Evolutionary conservation across 768 basidiomycete species (phyloP).

Genomic region (Podaxis sp.): DNA sequence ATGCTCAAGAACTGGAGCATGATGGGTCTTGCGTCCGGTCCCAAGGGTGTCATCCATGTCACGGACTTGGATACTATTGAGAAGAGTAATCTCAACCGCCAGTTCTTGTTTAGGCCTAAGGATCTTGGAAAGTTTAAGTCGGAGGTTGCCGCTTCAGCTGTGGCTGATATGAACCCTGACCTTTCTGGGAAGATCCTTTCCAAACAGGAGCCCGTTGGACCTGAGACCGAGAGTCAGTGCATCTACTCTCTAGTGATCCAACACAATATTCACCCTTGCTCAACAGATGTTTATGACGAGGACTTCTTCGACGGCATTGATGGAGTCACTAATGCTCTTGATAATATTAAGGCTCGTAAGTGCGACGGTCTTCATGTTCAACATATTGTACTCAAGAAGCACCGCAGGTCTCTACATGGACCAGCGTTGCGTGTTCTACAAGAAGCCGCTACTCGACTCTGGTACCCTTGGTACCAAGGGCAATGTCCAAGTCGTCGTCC

Average conservation of each 20-base stretch:
- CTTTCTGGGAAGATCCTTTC: constrained; percentile 81
- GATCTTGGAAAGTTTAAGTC: constrained; percentile 97
- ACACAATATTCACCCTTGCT: constrained; percentile 32
- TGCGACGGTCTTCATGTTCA: constrained; percentile 11
- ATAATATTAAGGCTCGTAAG: constrained; percentile 94
- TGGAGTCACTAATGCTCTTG: constrained; percentile 95
- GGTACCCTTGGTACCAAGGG: constrained; percentile 98
- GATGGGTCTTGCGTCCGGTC: constrained; percentile 90
- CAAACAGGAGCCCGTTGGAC: constrained; percentile 92
- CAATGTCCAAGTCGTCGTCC: constrained; percentile 93
- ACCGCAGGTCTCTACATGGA: constrained; percentile 92
- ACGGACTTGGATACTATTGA: constrained; percentile 99
- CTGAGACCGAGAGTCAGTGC: constrained; percentile 84
- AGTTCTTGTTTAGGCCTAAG: constrained; percentile 96
- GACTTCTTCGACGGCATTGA: constrained; percentile 86
- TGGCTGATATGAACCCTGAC: constrained; percentile 94
- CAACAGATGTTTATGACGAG: constrained; percentile 86
- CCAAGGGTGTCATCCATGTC: constrained; percentile 80
- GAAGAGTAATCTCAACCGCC: constrained; percentile 97
- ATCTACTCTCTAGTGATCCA: neutral
- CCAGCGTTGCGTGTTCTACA: constrained; percentile 93
- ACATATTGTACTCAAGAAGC: neutral
- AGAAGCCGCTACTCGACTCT: constrained; percentile 94
- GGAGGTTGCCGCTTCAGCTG: constrained; percentile 88
- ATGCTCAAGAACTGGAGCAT: constrained; percentile 99